Conservation (phyloP, 2,329 filamentous ascomycete genomes). For the Colletotrichum sojae region DNA sequence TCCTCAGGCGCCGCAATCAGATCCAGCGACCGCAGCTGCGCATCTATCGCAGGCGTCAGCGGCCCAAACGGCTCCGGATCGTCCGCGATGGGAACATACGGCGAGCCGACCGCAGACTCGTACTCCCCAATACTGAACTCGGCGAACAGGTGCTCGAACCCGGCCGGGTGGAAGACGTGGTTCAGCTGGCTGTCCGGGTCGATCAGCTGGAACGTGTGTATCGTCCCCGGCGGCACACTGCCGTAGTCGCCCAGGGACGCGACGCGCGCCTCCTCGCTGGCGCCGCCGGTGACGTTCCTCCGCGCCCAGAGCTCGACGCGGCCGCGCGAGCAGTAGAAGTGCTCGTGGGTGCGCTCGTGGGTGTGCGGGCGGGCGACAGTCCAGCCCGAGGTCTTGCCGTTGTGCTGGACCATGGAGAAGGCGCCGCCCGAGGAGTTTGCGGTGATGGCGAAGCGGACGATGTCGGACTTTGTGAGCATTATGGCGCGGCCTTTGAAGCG, state of each 20-base stretch:
- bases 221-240: constrained; percentile 59
- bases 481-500: constrained; percentile 44
- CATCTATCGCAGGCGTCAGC: constrained; percentile 50
- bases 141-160: constrained; percentile 60
- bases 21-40: constrained; percentile 2
- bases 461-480: constrained; percentile 38
- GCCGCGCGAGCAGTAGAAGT: constrained; percentile 61
- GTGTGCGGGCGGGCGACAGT: constrained; percentile 59
- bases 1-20: constrained; percentile 19
- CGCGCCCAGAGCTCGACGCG: constrained; percentile 59
- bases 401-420: constrained; percentile 60
- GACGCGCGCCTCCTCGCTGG: constrained; percentile 52
- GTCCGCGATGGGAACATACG: constrained; percentile 19
- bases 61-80: constrained; percentile 10
- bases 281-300: constrained; percentile 40
- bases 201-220: constrained; percentile 62
- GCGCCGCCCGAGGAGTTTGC: constrained; percentile 58
- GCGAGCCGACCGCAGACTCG: constrained; percentile 17
- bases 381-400: constrained; percentile 51
- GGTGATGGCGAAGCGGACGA: constrained; percentile 53
- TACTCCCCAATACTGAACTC: constrained; percentile 48
- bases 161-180: constrained; percentile 60
- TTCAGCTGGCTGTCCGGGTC: constrained; percentile 62
- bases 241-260: constrained; percentile 60
- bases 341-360: constrained; percentile 59